Conservation (phyloP, 495 filamentous ascomycete species). For the Eremomyces bilateralis region DNA sequence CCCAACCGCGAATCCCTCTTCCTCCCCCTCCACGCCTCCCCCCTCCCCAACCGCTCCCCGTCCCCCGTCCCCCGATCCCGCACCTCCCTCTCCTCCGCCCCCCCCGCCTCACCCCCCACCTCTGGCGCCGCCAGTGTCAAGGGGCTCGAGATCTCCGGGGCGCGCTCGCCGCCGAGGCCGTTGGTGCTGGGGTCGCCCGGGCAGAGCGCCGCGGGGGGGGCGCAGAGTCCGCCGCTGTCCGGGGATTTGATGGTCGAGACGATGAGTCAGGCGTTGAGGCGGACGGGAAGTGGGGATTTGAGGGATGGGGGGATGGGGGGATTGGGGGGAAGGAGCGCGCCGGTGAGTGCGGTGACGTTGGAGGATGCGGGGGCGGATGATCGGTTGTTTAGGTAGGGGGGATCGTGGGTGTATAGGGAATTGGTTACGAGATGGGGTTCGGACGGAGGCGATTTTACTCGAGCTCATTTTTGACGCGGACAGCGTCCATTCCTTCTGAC, state of each 20-base stretch:
- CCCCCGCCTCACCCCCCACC: slow-evolving; percentile 40
- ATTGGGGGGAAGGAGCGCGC: slow-evolving; percentile 24
- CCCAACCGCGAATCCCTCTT: slow-evolving; percentile 41
- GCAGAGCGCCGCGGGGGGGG: slow-evolving; percentile 14
- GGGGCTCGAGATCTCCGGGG: slow-evolving; percentile 39
- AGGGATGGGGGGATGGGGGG: slow-evolving; percentile 18
- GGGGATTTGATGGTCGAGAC: slow-evolving; percentile 74
- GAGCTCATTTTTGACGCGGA: no score
- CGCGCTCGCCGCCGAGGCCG: slow-evolving; percentile 5
- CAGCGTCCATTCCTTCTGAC: no score
- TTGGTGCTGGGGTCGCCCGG: slow-evolving; percentile 14
- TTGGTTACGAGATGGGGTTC: no score
- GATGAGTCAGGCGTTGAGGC: slow-evolving; percentile 67
- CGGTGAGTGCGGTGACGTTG: slow-evolving; percentile 31
- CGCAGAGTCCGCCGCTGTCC: slow-evolving; percentile 19
- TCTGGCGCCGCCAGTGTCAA: slow-evolving; percentile 44
- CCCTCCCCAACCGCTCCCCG: slow-evolving; percentile 41
- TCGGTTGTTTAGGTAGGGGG: neutral
- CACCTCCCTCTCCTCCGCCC: slow-evolving; percentile 32
- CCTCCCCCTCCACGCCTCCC: slow-evolving; percentile 22
- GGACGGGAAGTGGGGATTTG: slow-evolving; percentile 65
- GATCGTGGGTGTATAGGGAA: no score
- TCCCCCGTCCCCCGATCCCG: slow-evolving; percentile 49
- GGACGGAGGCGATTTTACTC: no score
- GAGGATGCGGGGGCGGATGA: slow-evolving; percentile 11